These are phyloP conservation scores for Fraxinus anomala DNA, from an alignment of 257 asterid genomes.

Conservation along the genomic window DNA sequence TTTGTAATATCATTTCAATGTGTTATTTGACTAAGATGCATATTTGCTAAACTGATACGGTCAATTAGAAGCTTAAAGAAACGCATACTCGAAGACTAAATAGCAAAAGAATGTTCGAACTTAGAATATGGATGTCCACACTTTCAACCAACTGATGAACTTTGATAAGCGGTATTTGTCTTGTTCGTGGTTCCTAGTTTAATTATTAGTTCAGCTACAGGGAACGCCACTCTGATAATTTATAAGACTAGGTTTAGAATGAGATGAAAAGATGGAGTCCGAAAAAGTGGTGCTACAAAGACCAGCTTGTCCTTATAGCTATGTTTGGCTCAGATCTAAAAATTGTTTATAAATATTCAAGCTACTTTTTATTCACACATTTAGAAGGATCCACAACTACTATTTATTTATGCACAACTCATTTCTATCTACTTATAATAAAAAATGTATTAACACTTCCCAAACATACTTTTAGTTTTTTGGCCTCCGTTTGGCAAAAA, in stretches of 20 bases:
- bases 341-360: too few relatives aligned
- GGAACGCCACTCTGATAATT: neutral
- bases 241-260: neutral
- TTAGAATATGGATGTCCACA: neutral
- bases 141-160: conserved; percentile 9
- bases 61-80: neutral
- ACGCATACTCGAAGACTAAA: conserved; percentile 8
- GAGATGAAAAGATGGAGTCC: neutral
- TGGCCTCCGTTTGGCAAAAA: too few relatives aligned
- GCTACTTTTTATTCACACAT: too few relatives aligned
- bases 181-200: neutral
- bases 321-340: neutral
- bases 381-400: too few relatives aligned
- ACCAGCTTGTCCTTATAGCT: neutral
- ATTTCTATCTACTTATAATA: too few relatives aligned
- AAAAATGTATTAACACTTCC: too few relatives aligned
- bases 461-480: too few relatives aligned
- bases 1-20: conserved; percentile 8
- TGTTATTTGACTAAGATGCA: neutral
- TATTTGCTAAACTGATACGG: neutral
- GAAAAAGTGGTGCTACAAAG: neutral
- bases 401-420: too few relatives aligned
- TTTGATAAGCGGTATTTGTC: neutral
- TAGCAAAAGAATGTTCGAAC: neutral
- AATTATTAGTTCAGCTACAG: neutral